These are phyloP conservation scores for Spinacia oleracea DNA, from an alignment of 179 eudicot species.

Conservation along the genomic window DNA sequence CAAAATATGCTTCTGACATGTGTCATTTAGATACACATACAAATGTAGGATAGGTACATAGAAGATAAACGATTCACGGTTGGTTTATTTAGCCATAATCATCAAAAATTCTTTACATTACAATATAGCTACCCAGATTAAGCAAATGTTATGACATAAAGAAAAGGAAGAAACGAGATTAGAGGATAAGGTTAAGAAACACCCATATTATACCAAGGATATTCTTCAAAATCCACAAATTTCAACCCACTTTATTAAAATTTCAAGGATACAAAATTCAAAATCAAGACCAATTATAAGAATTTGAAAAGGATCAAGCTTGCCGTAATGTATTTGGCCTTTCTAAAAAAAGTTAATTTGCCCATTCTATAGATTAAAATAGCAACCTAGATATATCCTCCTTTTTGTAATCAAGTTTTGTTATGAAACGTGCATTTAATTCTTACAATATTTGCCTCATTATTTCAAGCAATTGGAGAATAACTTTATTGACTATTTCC, in stretches of 20 bases:
- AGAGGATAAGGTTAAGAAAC: conserved; percentile 5
- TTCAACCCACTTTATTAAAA: background rate
- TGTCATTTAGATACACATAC: background rate
- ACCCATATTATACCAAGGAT: background rate
- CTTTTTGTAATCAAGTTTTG: background rate
- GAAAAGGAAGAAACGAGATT: background rate
- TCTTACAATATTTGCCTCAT: conserved; percentile 11
- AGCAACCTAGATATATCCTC: background rate
- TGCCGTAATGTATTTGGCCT: background rate
- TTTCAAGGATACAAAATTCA: conserved; percentile 1
- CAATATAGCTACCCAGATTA: background rate
- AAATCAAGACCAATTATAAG: background rate
- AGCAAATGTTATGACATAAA: background rate
- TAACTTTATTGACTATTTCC: conserved; percentile 15
- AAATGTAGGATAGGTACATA: too few relatives aligned
- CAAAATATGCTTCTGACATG: too few relatives aligned
- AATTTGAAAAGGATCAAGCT: background rate
- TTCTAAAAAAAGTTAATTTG: background rate
- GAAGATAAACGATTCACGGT: background rate
- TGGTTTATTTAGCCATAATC: background rate
- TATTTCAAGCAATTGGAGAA: conserved; percentile 9
- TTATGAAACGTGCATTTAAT: conserved; percentile 1
- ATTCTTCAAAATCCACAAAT: background rate
- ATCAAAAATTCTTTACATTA: background rate
- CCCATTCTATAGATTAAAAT: background rate